A percentile compares a stretch with the other conserved stretches of the same genome.
Conservation (phyloP, 2,329 filamentous ascomycete species). For the Clarireedia monteithiana region DNA sequence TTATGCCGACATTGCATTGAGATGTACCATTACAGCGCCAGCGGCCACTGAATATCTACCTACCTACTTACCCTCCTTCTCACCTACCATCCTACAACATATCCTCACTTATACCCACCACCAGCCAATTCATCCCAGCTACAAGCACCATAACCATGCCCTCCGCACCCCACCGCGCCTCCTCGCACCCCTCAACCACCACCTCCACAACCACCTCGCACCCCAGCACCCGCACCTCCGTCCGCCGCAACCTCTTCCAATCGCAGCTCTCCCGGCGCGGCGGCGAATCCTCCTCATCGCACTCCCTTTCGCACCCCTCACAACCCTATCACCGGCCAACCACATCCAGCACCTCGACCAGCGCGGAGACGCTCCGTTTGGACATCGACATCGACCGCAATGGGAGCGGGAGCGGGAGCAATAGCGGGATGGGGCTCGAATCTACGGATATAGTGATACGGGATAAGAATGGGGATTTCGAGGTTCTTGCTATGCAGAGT, state of each 20-base stretch:
- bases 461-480: constrained; percentile 54
- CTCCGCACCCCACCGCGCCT: neutral
- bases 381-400: constrained; percentile 25
- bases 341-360: constrained; percentile 36
- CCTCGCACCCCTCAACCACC: neutral
- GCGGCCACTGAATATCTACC: neutral
- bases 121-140: too few relatives aligned
- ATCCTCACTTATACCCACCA: neutral
- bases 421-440: constrained; percentile 18
- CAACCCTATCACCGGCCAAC: constrained; percentile 47
- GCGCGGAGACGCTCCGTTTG: constrained; percentile 42
- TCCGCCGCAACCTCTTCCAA: constrained; percentile 10
- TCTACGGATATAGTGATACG: constrained; percentile 52
- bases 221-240: neutral
- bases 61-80: neutral
- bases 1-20: too few relatives aligned
- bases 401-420: too few relatives aligned
- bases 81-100: neutral
- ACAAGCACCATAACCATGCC: too few relatives aligned
- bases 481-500: constrained; percentile 46
- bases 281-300: constrained; percentile 25
- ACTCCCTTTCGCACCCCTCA: constrained; percentile 46
- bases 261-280: constrained; percentile 13
- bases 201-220: neutral
- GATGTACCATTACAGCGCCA: neutral